A percentile compares a stretch with the other conserved stretches of the same genome.
phyloP scores from a whole-genome alignment of 2,329 filamentous ascomycete genomes.

The Cadophora malorum region DNA sequence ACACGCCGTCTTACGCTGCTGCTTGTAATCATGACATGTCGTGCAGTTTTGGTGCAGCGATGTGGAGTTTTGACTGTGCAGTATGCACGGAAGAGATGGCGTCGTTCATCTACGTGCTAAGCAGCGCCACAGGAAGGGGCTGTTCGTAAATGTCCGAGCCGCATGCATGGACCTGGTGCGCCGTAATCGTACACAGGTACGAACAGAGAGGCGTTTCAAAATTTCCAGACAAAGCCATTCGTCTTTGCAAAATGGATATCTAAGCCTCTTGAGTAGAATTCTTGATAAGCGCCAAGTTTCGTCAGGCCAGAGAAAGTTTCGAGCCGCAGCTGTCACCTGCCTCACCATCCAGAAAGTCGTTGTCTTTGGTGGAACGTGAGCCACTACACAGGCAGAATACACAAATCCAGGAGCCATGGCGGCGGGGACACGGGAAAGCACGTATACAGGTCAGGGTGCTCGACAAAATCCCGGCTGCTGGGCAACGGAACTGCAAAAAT shows the following conservation, averaged over 20 bases:
- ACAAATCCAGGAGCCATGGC: not conserved
- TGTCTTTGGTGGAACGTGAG: not conserved
- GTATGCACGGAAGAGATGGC: not conserved
- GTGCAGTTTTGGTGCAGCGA: not conserved
- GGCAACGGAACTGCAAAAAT: not conserved
- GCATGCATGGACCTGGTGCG: not conserved
- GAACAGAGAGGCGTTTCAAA: not conserved
- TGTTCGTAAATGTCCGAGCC: slow-evolving; percentile 6
- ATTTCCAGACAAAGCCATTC: not conserved
- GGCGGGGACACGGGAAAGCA: not conserved
- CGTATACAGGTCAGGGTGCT: not conserved
- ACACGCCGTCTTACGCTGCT: not conserved
- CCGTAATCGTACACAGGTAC: not conserved
- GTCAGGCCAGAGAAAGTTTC: not conserved
- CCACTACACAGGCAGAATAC: not conserved
- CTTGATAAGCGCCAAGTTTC: not conserved
- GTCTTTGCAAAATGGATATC: not conserved
- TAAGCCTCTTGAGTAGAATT: too few relatives aligned
- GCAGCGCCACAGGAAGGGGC: not conserved
- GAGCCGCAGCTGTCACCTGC: not conserved
- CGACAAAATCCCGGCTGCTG: not conserved
- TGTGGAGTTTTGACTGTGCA: not conserved
- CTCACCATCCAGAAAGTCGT: not conserved
- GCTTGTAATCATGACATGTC: not conserved
- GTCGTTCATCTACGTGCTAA: not conserved